These are phyloP conservation scores for Penicillium sp. DNA, from an alignment of 2,329 filamentous ascomycete species.

Conservation along the genomic window DNA sequence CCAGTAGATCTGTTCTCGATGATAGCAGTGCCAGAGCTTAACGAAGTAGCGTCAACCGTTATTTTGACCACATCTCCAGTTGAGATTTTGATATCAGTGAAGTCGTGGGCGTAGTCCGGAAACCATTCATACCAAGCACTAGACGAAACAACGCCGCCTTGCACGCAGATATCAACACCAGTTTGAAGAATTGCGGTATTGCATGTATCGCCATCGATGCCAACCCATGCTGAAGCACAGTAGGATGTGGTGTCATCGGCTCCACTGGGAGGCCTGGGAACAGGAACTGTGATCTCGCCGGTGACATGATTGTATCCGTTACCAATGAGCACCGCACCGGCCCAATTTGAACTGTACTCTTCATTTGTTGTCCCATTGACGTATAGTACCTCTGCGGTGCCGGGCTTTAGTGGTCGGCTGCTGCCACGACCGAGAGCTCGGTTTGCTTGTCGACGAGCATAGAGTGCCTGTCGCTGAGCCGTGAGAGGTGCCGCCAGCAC, in stretches of 20 bases:
- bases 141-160: conserved; percentile 45
- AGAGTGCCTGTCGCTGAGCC: conserved; percentile 38
- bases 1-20: conserved; percentile 55
- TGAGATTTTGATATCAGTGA: conserved; percentile 47
- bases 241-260: conserved; percentile 35
- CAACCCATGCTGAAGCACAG: conserved; percentile 58
- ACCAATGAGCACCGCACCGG: conserved; percentile 57
- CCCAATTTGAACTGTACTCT: conserved; percentile 59
- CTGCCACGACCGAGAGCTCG: conserved; percentile 29
- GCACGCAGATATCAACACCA: conserved; percentile 56
- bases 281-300: conserved; percentile 55
- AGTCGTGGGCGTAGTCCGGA: conserved; percentile 57
- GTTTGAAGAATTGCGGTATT: conserved; percentile 56
- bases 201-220: conserved; percentile 62
- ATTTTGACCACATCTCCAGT: conserved; percentile 47
- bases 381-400: conserved; percentile 28
- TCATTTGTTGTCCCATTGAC: conserved; percentile 44
- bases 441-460: conserved; percentile 25
- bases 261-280: conserved; percentile 42
- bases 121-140: conserved; percentile 64
- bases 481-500: conserved; percentile 51
- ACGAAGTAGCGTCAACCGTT: conserved; percentile 45
- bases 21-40: conserved; percentile 45
- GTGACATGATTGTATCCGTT: conserved; percentile 55
- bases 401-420: conserved; percentile 33